phyloP scores from a whole-genome alignment of 164 flowering plant genomes.

The Cinnamomum chago region DNA sequence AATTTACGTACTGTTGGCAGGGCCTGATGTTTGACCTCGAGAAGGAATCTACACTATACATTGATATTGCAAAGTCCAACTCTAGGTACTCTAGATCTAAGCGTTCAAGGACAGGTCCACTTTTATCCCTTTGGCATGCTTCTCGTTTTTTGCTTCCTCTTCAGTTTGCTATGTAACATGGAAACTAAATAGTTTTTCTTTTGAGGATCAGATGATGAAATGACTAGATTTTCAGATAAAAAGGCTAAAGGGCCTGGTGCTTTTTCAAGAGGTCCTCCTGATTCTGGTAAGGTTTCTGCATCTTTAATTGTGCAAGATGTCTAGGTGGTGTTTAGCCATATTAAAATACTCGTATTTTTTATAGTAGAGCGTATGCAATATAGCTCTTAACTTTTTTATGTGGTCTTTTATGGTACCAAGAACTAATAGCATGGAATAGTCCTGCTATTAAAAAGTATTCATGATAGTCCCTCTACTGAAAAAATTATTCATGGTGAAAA shows the following conservation, averaged over 20 bases:
- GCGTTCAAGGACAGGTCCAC: slow-evolving; percentile 72
- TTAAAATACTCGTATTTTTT: neutral
- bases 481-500: neutral
- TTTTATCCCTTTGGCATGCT: slow-evolving; percentile 3
- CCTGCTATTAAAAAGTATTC: neutral
- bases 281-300: slow-evolving; percentile 52
- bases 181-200: slow-evolving; percentile 4
- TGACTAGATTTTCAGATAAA: slow-evolving; percentile 53
- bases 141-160: slow-evolving; percentile 1
- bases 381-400: too few relatives aligned
- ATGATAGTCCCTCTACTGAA: neutral
- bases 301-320: neutral
- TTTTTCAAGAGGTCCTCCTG: slow-evolving; percentile 38
- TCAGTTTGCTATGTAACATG: neutral
- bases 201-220: slow-evolving; percentile 53
- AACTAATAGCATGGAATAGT: neutral
- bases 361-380: neutral
- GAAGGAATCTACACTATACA: slow-evolving; percentile 67
- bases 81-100: slow-evolving; percentile 57
- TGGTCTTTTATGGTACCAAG: neutral
- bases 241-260: slow-evolving; percentile 48
- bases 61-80: slow-evolving; percentile 92
- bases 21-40: slow-evolving; percentile 94
- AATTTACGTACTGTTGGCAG: slow-evolving; percentile 28
- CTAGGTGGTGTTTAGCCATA: neutral